Evolutionary conservation across 345 rosid species (phyloP).

Genomic region (Lepidium africanum): DNA sequence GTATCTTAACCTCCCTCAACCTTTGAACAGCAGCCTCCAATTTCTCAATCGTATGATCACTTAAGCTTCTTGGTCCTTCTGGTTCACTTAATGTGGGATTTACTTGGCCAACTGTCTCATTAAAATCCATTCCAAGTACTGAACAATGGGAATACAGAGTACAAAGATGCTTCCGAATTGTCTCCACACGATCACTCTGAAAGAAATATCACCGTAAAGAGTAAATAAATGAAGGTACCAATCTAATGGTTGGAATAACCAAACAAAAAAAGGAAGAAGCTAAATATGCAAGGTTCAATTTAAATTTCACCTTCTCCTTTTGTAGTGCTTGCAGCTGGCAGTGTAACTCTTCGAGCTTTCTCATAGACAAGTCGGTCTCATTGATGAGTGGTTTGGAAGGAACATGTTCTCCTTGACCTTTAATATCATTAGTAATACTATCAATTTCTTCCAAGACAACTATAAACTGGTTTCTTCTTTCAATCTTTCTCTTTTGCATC

Average conservation of each 20-base stretch:
- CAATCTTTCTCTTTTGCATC: constrained; percentile 68
- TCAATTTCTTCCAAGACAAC: constrained; percentile 53
- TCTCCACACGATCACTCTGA: constrained; percentile 67
- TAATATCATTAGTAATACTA: constrained; percentile 49
- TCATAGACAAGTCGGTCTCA: constrained; percentile 70
- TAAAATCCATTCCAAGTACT: constrained; percentile 80
- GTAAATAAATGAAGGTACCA: not conserved
- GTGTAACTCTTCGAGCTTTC: constrained; percentile 74
- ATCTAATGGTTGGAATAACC: not conserved
- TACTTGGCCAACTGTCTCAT: constrained; percentile 40
- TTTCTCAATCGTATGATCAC: constrained; percentile 45
- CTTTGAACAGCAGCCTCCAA: constrained; percentile 41
- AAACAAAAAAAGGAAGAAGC: not conserved
- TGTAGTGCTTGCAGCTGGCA: constrained; percentile 55
- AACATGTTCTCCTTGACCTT: constrained; percentile 35
- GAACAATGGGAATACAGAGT: constrained; percentile 42
- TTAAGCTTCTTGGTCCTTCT: constrained; percentile 48
- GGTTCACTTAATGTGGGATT: constrained; percentile 51
- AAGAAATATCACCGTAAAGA: not conserved
- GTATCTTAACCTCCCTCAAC: constrained; percentile 62
- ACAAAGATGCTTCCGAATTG: constrained; percentile 45
- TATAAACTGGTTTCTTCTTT: constrained; percentile 73
- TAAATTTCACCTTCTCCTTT: constrained; percentile 55
- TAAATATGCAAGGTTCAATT: not conserved
- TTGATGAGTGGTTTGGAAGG: constrained; percentile 32